Evolutionary conservation across 352 stramenopile species (phyloP).

Genomic region (Globisporangium spinosum): DNA sequence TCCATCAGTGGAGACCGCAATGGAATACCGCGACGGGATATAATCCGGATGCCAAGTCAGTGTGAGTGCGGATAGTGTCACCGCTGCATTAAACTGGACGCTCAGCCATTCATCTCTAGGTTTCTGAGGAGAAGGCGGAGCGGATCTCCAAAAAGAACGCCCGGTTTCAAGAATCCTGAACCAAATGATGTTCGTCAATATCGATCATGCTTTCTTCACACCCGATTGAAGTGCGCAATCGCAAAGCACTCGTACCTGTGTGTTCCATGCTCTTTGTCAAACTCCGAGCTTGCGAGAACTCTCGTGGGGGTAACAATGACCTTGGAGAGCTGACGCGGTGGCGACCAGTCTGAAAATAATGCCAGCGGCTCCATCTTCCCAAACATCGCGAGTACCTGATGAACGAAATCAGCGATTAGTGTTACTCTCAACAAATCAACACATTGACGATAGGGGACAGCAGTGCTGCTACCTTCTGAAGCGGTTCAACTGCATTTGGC

Average conservation of each 20-base stretch:
- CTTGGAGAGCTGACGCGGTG: constrained; percentile 49
- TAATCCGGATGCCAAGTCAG: constrained; percentile 45
- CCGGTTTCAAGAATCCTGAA: constrained; percentile 39
- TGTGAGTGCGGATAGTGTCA: constrained; percentile 43
- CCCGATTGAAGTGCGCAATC: background rate
- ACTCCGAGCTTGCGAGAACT: constrained; percentile 53
- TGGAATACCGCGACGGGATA: constrained; percentile 36
- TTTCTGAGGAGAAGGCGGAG: constrained; percentile 19
- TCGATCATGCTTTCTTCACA: background rate
- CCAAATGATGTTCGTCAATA: background rate
- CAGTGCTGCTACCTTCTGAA: constrained; percentile 45
- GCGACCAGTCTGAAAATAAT: constrained; percentile 80
- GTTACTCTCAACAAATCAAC: background rate
- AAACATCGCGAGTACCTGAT: constrained; percentile 60
- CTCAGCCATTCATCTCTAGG: constrained; percentile 44
- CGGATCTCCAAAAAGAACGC: constrained; percentile 44
- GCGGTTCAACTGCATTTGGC: constrained; percentile 38
- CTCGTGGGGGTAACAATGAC: constrained; percentile 35
- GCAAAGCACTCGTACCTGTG: constrained; percentile 21
- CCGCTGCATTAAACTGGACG: constrained; percentile 42
- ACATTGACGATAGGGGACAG: background rate
- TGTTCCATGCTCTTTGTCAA: constrained; percentile 52
- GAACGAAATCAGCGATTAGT: background rate
- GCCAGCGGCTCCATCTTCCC: constrained; percentile 55
- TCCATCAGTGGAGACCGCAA: constrained; percentile 45